phyloP scores from a whole-genome alignment of 768 basidiomycete species.

The Rhodotorula sphaerocarpa region DNA sequence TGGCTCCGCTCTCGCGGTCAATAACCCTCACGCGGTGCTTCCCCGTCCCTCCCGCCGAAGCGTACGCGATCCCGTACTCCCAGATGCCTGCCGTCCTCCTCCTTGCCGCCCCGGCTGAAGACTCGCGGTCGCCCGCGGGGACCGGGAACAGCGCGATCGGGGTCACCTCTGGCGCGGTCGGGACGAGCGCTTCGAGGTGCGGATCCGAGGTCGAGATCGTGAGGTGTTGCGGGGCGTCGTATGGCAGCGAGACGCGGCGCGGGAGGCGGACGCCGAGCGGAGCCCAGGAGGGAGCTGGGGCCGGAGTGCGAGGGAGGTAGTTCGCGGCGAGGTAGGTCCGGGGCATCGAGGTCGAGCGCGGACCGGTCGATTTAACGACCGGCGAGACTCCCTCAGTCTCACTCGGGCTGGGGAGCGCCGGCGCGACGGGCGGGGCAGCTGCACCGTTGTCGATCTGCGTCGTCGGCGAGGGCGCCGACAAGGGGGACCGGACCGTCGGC shows the following conservation, averaged over 20 bases:
- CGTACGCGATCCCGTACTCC: constrained; percentile 9
- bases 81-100: background rate
- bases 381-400: background rate
- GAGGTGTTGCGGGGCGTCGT: background rate
- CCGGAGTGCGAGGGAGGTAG: background rate
- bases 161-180: background rate
- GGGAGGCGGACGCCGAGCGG: constrained; percentile 10
- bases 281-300: background rate
- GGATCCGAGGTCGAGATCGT: background rate
- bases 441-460: too few species aligned
- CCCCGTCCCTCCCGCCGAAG: background rate
- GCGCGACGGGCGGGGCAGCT: too few species aligned
- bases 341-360: background rate
- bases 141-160: constrained; percentile 11
- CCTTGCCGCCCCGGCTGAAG: background rate
- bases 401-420: background rate
- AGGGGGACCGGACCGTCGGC: too few species aligned
- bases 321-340: background rate
- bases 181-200: constrained; percentile 6
- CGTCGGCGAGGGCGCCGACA: too few species aligned
- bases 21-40: constrained; percentile 18
- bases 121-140: background rate
- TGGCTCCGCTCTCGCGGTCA: constrained; percentile 23
- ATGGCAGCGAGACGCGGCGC: background rate
- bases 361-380: background rate